Evolutionary conservation across 2,329 filamentous ascomycete genomes (phyloP), one percentile per base, ranked within the genome.

Genomic region (Akanthomyces dipterigenus): DNA sequence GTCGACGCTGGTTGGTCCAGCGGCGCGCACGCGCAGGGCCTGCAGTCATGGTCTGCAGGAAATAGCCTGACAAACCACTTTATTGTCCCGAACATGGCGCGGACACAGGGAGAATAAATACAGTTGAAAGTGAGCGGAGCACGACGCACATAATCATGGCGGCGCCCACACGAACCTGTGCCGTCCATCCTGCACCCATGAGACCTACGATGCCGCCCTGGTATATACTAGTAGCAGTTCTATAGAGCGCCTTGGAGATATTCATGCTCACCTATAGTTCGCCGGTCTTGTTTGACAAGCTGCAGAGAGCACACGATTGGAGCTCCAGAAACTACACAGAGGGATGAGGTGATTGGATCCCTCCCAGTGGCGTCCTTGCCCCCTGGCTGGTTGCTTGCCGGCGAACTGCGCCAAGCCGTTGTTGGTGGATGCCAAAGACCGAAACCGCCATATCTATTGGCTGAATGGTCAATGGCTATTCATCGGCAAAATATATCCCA

Each of bases 61-160:
- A 26, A 28, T 48, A 57, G 55, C 55, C 55, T 57, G 55, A 48
- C 20, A 57, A 57, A 57, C 43, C 55, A 48, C 55, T 57, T 57
- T 48, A 38, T 40, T 38, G 38, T 36, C 12, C 28, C 51, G 16
- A 4, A 18, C 51, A 28, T 45, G 42, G 54, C 24, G 34, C 22
- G 36, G 31, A 9, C 31, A n/a, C 31, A 34, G 31, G n/a, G 5
- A 43, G 40, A 5, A 43, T 20, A 43, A n/a, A 43, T 11, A 43
- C 40, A 20, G 40, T 20, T 16, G 40, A 43, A 43, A 43, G n/a
- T 43, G n/a, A 28, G 34, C 49, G 26, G 38, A 16, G 34, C 24
- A 24, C 36, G 50, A 36, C 20, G 50, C 50, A 53, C 20, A 53
- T 24, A 31, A 24, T 38, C 20, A n/a, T n/a, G 14, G 12, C 31